Conservation (phyloP, 2,329 filamentous ascomycete genomes). For the Colletotrichum sojae region DNA sequence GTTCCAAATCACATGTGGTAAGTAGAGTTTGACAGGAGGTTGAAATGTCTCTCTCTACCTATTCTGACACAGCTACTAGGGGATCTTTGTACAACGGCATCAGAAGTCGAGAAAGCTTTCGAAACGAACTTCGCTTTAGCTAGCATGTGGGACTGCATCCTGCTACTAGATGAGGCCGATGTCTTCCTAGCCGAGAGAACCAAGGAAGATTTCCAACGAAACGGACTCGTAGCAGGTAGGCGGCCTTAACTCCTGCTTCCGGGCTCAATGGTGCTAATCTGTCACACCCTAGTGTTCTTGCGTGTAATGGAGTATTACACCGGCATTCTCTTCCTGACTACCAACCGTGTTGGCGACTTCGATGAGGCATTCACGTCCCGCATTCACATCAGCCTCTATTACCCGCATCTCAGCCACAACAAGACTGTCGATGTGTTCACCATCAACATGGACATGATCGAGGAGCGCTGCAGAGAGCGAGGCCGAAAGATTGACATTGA, state of each 20-base stretch:
- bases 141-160: constrained; percentile 36
- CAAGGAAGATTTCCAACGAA: constrained; percentile 49
- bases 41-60: background rate
- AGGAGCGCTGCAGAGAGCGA: constrained; percentile 51
- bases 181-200: constrained; percentile 77
- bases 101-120: background rate
- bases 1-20: constrained; percentile 2
- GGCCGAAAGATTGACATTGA: constrained; percentile 46
- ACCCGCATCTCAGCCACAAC: constrained; percentile 53
- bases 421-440: constrained; percentile 59
- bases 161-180: constrained; percentile 7
- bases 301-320: constrained; percentile 66
- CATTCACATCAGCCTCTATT: constrained; percentile 58
- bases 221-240: constrained; percentile 3
- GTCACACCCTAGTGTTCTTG: constrained; percentile 53
- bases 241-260: too few species aligned
- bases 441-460: constrained; percentile 50
- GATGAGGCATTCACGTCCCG: constrained; percentile 63
- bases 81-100: background rate
- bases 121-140: constrained; percentile 10
- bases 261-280: background rate
- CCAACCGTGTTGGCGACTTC: constrained; percentile 62
- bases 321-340: constrained; percentile 66
- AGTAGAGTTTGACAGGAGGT: background rate
- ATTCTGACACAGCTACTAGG: background rate